phyloP scores from a whole-genome alignment of 306 rosid genomes.

The Casuarina cunninghamiana region DNA sequence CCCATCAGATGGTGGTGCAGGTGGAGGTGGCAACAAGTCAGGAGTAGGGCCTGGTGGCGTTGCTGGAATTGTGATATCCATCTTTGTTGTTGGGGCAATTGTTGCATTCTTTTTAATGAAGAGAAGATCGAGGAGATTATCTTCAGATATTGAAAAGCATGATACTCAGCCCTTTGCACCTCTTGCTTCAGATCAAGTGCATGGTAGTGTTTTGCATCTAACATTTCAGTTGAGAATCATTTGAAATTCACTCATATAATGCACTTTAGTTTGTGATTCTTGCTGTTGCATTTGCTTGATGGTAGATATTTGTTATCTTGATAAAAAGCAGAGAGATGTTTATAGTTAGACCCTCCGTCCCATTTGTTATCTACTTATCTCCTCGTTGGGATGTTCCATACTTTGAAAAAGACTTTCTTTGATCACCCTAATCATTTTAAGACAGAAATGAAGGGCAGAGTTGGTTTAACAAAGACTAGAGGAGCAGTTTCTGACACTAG shows the following conservation, averaged over 20 bases:
- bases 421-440: neutral
- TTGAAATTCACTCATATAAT: constrained; percentile 6
- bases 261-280: constrained; percentile 9
- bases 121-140: constrained; percentile 68
- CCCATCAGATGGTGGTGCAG: constrained; percentile 42
- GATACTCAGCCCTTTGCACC: constrained; percentile 67
- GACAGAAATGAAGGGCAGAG: neutral
- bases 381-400: neutral
- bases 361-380: constrained; percentile 6
- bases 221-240: constrained; percentile 14
- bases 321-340: constrained; percentile 1
- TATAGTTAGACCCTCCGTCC: neutral
- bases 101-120: constrained; percentile 73
- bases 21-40: constrained; percentile 63
- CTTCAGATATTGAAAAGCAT: constrained; percentile 66
- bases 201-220: constrained; percentile 48
- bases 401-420: neutral
- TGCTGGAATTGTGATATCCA: constrained; percentile 90
- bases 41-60: constrained; percentile 91
- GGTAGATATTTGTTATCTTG: neutral
- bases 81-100: constrained; percentile 72
- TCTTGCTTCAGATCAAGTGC: constrained; percentile 57
- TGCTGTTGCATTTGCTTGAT: constrained; percentile 2
- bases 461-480: neutral
- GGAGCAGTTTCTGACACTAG: neutral